Base-by-base conservation (phyloP, 148 eudicot genomes). In the Spergularia marina region DNA sequence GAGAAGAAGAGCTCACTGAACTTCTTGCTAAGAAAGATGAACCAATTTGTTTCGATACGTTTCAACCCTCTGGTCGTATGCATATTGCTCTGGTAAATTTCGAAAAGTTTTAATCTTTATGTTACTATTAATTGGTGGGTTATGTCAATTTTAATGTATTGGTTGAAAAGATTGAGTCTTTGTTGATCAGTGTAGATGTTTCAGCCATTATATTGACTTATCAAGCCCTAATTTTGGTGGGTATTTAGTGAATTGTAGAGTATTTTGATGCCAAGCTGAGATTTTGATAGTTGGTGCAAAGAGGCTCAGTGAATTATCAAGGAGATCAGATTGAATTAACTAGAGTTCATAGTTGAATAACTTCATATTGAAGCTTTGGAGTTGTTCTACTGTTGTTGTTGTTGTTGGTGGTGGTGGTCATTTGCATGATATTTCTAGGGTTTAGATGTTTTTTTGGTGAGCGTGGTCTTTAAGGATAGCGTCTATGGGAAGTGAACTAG, bases 31-130 rank as follows among this genome's bases (percentile, higher is more conserved):
- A 72, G 40, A 82, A 85, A 70, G 59, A 71, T 23, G 84, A 85
- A 70, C 87, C 87, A 2, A 54, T 82, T 85, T 82, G 87, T 75
- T 79, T 77, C 61, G 87, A 85, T 63, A 83, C 85, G 17, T 85
- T 85, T 77, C 85, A 85, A 62, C 87, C 85, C 15, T 85, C 87
- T 65, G 85, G 87, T 47, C 81, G 85, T 21, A 82, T 85, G 87
- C 85, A 85, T 53, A 79, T 85, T 62, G 87, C 85, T 51, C 85
- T 82, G 85, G 87, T 82, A 41, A 30, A 21, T 20, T 51, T 40
- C 58, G 10, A 0, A 69, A 69, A 52, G 21, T 7, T 51, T 60
- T 36, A 0, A n/a, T 55, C 17, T 30, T 76, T 59, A 12, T 70
- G 30, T 25, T 23, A 3, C 44, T 68, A 23, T 68, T 65, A 59